phyloP scores from a whole-genome alignment of 2,329 filamentous ascomycete genomes.

The Clonostachys sp. region DNA sequence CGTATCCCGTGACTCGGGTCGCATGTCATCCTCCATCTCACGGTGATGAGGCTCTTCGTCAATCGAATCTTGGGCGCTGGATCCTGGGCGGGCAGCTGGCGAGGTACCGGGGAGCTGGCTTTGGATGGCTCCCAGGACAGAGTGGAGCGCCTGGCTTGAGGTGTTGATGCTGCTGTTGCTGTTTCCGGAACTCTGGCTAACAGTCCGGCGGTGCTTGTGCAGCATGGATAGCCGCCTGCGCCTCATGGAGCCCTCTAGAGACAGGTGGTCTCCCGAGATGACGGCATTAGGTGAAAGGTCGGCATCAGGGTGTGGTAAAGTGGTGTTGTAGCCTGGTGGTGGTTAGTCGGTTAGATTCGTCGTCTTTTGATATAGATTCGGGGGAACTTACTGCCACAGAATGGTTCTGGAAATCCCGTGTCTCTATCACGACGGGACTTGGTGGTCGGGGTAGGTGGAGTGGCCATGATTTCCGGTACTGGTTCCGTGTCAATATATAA shows the following conservation, averaged over 20 bases:
- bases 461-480: slow-evolving; percentile 14
- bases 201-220: slow-evolving; percentile 38
- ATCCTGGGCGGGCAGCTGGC: slow-evolving; percentile 2
- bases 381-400: slow-evolving; percentile 34
- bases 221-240: slow-evolving; percentile 42
- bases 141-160: slow-evolving; percentile 28
- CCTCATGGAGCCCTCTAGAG: slow-evolving; percentile 31
- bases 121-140: slow-evolving; percentile 20
- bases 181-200: slow-evolving; percentile 30
- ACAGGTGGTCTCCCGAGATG: slow-evolving; percentile 50
- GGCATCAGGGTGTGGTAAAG: slow-evolving; percentile 57
- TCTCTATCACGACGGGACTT: slow-evolving; percentile 23
- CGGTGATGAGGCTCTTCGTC: background rate
- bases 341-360: background rate
- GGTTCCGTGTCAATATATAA: too few relatives aligned
- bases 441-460: slow-evolving; percentile 10
- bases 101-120: slow-evolving; percentile 11
- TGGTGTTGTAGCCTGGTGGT: slow-evolving; percentile 48
- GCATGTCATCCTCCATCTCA: background rate
- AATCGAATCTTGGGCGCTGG: slow-evolving; percentile 5
- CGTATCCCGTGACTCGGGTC: slow-evolving; percentile 3
- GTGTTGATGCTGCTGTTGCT: slow-evolving; percentile 6
- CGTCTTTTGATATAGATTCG: background rate
- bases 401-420: slow-evolving; percentile 48
- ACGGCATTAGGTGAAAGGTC: slow-evolving; percentile 51